Evolutionary conservation across 2,329 filamentous ascomycete species (phyloP).

Genomic region (Aspergillus spinulosporus): DNA sequence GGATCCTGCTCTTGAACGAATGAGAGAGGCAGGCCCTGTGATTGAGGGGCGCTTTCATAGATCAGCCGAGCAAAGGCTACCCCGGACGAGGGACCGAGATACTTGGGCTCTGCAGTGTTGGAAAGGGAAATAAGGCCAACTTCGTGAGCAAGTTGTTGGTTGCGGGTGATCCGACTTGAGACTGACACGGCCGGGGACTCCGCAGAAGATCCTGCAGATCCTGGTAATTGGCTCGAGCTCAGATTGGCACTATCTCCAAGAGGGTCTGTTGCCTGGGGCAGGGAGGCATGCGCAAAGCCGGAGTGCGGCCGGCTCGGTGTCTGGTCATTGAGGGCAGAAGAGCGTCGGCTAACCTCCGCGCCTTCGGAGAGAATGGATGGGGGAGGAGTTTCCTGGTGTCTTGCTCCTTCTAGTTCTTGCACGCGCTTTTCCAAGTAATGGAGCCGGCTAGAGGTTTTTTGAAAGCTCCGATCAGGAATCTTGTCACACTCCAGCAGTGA

Average conservation of each 20-base stretch:
- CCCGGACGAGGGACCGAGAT: constrained; percentile 8
- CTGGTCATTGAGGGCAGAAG: background rate
- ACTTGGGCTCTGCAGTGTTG: constrained; percentile 9
- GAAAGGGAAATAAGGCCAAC: constrained; percentile 10
- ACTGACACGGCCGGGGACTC: constrained; percentile 6
- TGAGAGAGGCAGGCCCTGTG: constrained; percentile 4
- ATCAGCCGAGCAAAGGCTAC: constrained; percentile 8
- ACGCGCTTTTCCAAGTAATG: background rate
- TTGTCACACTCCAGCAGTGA: background rate
- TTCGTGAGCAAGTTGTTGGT: constrained; percentile 9
- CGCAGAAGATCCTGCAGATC: background rate
- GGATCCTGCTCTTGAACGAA: background rate
- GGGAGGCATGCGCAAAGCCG: too few species aligned
- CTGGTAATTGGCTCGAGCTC: too few species aligned
- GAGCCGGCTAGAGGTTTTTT: background rate
- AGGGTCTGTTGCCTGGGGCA: background rate
- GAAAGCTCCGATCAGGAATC: too few species aligned
- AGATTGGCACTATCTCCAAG: background rate
- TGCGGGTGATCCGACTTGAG: constrained; percentile 6
- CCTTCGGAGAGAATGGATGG: too few species aligned
- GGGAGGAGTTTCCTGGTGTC: background rate
- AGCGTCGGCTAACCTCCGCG: background rate
- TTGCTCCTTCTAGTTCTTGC: background rate
- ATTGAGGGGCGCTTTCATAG: constrained; percentile 10
- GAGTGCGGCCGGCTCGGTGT: background rate